phyloP scores from a whole-genome alignment of 1,284 basidiomycete species.

The Ceratobasidium sp. region DNA sequence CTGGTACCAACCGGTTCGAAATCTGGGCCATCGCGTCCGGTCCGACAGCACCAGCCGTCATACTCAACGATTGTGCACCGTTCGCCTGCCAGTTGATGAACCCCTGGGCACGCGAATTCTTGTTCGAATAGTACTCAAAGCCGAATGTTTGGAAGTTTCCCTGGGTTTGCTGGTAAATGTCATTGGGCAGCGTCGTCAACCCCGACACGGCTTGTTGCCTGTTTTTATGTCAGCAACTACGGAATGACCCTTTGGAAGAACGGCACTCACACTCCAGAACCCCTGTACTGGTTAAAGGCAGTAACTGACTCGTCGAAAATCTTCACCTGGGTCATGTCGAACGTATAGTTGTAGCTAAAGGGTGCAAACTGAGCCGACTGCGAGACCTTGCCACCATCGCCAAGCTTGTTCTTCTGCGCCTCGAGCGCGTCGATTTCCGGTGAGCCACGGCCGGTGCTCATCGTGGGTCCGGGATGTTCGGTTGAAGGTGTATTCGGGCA shows the following conservation, averaged over 20 bases:
- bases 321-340: conserved; percentile 61
- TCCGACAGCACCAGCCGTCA: conserved; percentile 58
- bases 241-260: not conserved
- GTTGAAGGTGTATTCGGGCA: conserved; percentile 46
- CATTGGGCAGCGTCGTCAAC: conserved; percentile 36
- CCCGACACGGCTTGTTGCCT: conserved; percentile 40
- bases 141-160: conserved; percentile 52
- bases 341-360: conserved; percentile 67
- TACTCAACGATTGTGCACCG: conserved; percentile 58
- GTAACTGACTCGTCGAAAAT: conserved; percentile 56
- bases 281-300: conserved; percentile 58
- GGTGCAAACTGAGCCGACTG: conserved; percentile 72
- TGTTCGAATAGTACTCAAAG: conserved; percentile 28
- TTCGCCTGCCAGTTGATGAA: conserved; percentile 64
- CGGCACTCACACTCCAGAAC: conserved; percentile 38
- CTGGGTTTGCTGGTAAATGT: conserved; percentile 28
- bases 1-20: conserved; percentile 58
- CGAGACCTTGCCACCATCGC: conserved; percentile 61
- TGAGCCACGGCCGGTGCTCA: conserved; percentile 42
- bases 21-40: conserved; percentile 57
- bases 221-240: not conserved
- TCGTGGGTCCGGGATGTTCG: conserved; percentile 47
- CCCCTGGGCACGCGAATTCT: conserved; percentile 48
- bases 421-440: conserved; percentile 49
- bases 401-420: conserved; percentile 46